Evolutionary conservation across 2,329 filamentous ascomycete genomes (phyloP).

Genomic region (Botrytis fragariae): DNA sequence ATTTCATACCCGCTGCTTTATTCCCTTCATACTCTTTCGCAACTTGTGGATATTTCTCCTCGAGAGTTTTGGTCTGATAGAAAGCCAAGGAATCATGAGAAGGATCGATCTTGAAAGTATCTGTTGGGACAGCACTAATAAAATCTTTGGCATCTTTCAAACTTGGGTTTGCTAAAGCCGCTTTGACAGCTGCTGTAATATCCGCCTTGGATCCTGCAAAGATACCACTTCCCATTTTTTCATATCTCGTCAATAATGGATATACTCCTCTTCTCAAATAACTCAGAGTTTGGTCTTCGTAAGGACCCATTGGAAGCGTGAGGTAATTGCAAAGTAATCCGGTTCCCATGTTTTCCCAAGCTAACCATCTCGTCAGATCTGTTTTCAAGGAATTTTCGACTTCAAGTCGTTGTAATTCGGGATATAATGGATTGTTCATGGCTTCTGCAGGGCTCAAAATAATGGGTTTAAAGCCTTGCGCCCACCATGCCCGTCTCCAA

Average conservation of each 20-base stretch:
- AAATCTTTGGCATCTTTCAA: conserved; percentile 59
- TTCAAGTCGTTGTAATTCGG: conserved; percentile 62
- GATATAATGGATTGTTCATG: conserved; percentile 76
- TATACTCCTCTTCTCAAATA: conserved; percentile 76
- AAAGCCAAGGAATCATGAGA: conserved; percentile 69
- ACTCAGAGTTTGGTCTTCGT: conserved; percentile 68
- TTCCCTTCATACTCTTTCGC: conserved; percentile 58
- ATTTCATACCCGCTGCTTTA: conserved; percentile 58
- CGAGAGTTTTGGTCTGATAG: conserved; percentile 65
- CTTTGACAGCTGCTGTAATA: conserved; percentile 61
- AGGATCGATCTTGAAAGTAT: conserved; percentile 63
- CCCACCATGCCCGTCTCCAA: conserved; percentile 95
- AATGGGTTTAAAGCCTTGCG: conserved; percentile 82
- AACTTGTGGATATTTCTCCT: conserved; percentile 64
- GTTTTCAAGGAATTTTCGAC: conserved; percentile 60
- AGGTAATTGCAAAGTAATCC: conserved; percentile 77
- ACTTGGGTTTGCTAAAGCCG: conserved; percentile 55
- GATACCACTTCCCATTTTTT: conserved; percentile 67
- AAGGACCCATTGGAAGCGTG: conserved; percentile 78
- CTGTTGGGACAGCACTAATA: conserved; percentile 57
- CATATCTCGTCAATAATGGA: conserved; percentile 70
- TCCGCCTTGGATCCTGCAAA: conserved; percentile 67
- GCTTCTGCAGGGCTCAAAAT: conserved; percentile 79
- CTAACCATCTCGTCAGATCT: conserved; percentile 81
- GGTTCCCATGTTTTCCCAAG: conserved; percentile 87